Evolutionary conservation across 169 alveolate species (phyloP).

Genomic region (Plasmodium reichenowi): DNA sequence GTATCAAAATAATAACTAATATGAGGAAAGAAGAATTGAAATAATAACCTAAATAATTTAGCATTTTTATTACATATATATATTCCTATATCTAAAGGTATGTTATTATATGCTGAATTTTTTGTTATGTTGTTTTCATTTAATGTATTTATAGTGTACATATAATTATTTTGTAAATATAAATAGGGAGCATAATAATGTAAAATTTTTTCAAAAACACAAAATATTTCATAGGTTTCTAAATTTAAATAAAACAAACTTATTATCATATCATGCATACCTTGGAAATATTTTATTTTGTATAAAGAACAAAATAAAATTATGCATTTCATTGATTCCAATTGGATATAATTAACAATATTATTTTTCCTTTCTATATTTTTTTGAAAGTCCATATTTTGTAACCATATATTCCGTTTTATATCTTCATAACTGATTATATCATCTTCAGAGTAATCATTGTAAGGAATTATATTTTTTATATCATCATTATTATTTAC

Average conservation of each 20-base stretch:
- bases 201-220: conserved; percentile 70
- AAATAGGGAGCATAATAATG: conserved; percentile 74
- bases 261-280: conserved; percentile 74
- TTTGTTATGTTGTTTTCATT: background rate
- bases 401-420: conserved; percentile 63
- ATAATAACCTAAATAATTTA: conserved; percentile 39
- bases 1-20: conserved; percentile 51
- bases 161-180: conserved; percentile 18
- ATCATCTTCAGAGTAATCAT: conserved; percentile 2
- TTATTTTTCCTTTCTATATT: conserved; percentile 1
- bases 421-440: conserved; percentile 59
- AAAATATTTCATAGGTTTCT: conserved; percentile 54
- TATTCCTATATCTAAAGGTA: conserved; percentile 32
- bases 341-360: conserved; percentile 22
- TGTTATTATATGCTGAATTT: background rate
- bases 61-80: conserved; percentile 60
- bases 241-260: conserved; percentile 69
- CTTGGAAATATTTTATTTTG: conserved; percentile 64
- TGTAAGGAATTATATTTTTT: no score
- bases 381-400: conserved; percentile 31
- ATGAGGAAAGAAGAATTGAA: conserved; percentile 62
- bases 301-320: conserved; percentile 46
- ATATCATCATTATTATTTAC: background rate
- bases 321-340: conserved; percentile 57
- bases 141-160: background rate